A percentile compares a stretch with the other conserved stretches of the same genome.
phyloP scores from a whole-genome alignment of 2,329 filamentous ascomycete genomes.

The Laburnicola sp. region DNA sequence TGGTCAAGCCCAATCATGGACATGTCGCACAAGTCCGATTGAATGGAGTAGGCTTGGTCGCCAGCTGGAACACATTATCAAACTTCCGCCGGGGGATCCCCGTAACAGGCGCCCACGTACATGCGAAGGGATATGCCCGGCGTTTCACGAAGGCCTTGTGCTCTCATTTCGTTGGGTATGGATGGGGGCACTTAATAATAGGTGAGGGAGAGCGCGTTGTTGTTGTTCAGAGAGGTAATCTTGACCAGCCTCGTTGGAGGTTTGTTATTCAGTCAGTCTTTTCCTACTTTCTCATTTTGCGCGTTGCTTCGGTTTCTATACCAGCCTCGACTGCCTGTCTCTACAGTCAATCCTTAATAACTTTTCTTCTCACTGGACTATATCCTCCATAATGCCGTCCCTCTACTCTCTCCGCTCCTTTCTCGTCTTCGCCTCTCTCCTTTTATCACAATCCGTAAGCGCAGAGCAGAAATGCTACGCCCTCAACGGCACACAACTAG shows the following conservation, averaged over 20 bases:
- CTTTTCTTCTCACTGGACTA: not conserved
- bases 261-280: not conserved
- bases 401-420: slow-evolving; percentile 16
- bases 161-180: slow-evolving; percentile 1
- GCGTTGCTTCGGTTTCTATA: not conserved
- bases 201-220: slow-evolving; percentile 5
- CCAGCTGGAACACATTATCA: slow-evolving; percentile 5
- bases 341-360: not conserved
- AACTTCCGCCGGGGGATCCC: slow-evolving; percentile 7
- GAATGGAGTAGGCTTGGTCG: not conserved
- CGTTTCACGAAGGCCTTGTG: slow-evolving; percentile 1
- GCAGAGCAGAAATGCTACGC: slow-evolving; percentile 35
- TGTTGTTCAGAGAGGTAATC: not conserved
- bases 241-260: too few species aligned
- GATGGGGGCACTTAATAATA: not conserved
- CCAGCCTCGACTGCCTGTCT: not conserved
- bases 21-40: not conserved
- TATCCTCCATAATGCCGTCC: slow-evolving; percentile 1
- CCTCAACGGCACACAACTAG: slow-evolving; percentile 34
- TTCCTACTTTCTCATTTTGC: not conserved
- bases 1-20: not conserved
- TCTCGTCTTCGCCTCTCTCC: slow-evolving; percentile 17
- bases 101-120: not conserved
- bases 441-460: slow-evolving; percentile 20
- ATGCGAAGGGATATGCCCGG: not conserved